Evolutionary conservation across 2,329 filamentous ascomycete genomes (phyloP), one percentile per base, ranked within the genome.

Genomic region (Penicillium sp.): DNA sequence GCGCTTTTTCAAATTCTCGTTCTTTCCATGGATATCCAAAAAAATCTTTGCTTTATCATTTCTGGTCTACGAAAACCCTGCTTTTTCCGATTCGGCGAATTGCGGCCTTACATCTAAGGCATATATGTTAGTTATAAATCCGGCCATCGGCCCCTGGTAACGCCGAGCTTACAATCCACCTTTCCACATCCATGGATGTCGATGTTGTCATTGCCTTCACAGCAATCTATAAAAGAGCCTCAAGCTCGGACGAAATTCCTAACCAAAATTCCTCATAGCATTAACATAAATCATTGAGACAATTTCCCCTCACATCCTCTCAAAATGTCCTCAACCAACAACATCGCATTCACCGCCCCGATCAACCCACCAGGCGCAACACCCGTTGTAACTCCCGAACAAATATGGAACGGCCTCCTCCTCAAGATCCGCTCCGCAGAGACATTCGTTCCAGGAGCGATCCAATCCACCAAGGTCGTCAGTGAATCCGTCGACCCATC

Each of bases 341-440:
- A 75, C 61, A 52, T 75, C 58, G 73, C 74, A 42, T 76, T 69
- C 66, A 77, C 74, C 9, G 67, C 71, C 2, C 68, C 69, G 2
- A 69, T 78, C 62, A 78, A 77, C 56, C 71, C 74, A 41, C 49
- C 71, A 2, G 67, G 66, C 1, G 60, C 62, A 7, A 64, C 59
- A 23, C 70, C 68, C 3, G 48, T 63, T 4, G 66, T 78, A n/a
- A 70, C 67, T 3, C 51, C 45, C n/a, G 55, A 65, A 1, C 73
- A 78, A 64, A 61, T 77, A 47, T 77, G 75, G 75, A 62, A 67
- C 1, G 73, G 71, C 17, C 63, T 73, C 1, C 61, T 65, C 19
- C 58, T 69, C 23, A 73, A 73, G 56, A 63, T 66, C 45, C 65
- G 66, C 38, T 66, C 62, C 4, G 71, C 71, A 19, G 68, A 73